Conservation (phyloP, 805 yeast species). For the Candida ortonii region DNA sequence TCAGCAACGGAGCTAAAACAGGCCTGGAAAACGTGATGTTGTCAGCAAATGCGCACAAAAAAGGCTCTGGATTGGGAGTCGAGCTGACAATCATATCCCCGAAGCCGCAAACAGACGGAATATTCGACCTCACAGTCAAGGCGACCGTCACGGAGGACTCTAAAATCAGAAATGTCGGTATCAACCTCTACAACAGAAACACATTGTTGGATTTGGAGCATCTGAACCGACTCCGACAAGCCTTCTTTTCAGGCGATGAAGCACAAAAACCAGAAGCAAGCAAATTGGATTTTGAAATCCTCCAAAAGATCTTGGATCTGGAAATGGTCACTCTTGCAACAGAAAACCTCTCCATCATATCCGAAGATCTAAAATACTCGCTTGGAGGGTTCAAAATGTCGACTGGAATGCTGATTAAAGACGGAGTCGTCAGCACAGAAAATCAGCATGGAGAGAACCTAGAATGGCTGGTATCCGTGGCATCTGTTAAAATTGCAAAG, state of each 20-base stretch:
- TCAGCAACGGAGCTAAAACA: too few species aligned
- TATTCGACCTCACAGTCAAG: slow-evolving; percentile 1
- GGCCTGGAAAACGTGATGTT: too few species aligned
- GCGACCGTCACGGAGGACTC: slow-evolving; percentile 1
- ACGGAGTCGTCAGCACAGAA: slow-evolving; percentile 1
- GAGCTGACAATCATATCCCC: too few species aligned
- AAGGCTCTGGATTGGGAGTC: too few species aligned
- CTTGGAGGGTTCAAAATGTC: slow-evolving; percentile 14
- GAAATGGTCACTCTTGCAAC: slow-evolving; percentile 5
- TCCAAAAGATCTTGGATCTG: too few species aligned
- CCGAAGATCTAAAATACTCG: not conserved
- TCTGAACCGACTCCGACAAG: too few species aligned
- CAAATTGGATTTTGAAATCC: too few species aligned
- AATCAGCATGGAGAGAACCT: slow-evolving; percentile 6
- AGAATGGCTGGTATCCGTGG: slow-evolving; percentile 12
- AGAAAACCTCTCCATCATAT: slow-evolving; percentile 7
- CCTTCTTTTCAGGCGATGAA: too few species aligned
- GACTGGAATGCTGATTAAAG: slow-evolving; percentile 7
- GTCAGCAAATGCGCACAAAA: too few species aligned
- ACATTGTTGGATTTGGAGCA: slow-evolving; percentile 4
- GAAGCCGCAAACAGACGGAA: too few species aligned
- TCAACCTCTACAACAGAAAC: slow-evolving; percentile 6
- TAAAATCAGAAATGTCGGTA: slow-evolving; percentile 1
- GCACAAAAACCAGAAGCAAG: too few species aligned
- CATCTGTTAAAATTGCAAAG: slow-evolving; percentile 9